Percentiles rank a stretch among this genome's conserved stretches.
Evolutionary conservation across 331 rosid genomes (phyloP).

Genomic region (Erythrophleum ivorense): DNA sequence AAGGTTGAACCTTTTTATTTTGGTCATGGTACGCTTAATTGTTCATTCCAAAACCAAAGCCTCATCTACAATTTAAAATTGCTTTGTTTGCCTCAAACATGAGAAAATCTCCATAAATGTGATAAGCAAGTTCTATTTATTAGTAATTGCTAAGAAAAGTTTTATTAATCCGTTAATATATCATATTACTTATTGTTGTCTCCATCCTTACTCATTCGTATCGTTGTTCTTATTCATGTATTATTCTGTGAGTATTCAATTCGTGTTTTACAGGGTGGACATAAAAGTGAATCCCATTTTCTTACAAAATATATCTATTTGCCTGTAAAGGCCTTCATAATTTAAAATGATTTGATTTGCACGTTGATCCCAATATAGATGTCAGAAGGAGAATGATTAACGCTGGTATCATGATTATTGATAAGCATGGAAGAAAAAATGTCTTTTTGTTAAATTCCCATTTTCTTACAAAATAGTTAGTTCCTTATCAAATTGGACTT

Average conservation of each 20-base stretch:
- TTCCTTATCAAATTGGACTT: constrained; percentile 33
- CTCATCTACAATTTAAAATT: not conserved
- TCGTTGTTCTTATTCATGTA: constrained; percentile 25
- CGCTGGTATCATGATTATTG: constrained; percentile 94
- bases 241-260: not conserved
- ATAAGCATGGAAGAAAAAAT: constrained; percentile 89
- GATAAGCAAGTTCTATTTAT: not conserved
- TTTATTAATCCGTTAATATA: not conserved
- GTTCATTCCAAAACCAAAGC: not conserved
- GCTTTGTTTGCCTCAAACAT: constrained; percentile 10
- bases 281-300: not conserved
- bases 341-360: constrained; percentile 53
- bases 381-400: constrained; percentile 96
- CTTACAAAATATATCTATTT: not conserved
- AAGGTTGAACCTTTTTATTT: not conserved
- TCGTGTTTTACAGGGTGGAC: constrained; percentile 4
- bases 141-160: not conserved
- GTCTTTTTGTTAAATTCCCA: constrained; percentile 88
- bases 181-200: constrained; percentile 1
- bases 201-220: not conserved
- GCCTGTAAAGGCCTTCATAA: constrained; percentile 1
- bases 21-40: constrained; percentile 11
- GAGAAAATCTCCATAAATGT: no score
- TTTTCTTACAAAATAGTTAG: constrained; percentile 84
- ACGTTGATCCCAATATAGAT: constrained; percentile 95